Base-by-base conservation (phyloP, 148 eudicot genomes). In the Camellia japonica region DNA sequence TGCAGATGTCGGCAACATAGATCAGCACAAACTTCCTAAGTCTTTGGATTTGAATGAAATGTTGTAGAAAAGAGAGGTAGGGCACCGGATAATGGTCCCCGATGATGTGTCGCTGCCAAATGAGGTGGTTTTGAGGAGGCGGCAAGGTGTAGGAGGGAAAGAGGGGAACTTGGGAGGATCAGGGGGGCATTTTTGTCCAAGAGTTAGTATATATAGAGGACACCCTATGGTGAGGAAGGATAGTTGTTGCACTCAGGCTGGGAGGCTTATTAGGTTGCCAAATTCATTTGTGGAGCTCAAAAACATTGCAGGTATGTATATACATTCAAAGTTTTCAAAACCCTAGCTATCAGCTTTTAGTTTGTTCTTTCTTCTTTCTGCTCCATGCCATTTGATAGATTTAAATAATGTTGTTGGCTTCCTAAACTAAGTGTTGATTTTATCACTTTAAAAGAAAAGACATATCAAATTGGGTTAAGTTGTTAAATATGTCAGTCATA, bases 131-230 rank as follows among this genome's bases (percentile, higher is more conserved):
- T 18, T 10, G 23, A 72, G 51, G 51, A 65, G 61, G 55, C 15
- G 68, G 23, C 23, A 23, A 23, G 23, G 23, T 14, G 82, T 61
- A 64, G 71, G 74, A 59, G 73, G 80, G 47, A 18, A 80, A 64
- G 81, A 77, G 42, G 46, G 41, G 60, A 73, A 49, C 10, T 7
- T 52, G 65, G 78, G 81, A 77, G 82, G 76, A 30, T 60, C 71
- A 46, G 68, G 5, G 70, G 80, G 82, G 15, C 6, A 7, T 41
- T 80, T 44, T 83, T 72, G 44, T 76, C 58, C 78, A 46, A 87
- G 95, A 78, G 89, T 93, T 44, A 91, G 88, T 62, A 75, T 93
- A 42, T 91, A 85, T 75, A 87, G 80, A 79, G 95, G 97, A 69
- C 93, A 79, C 51, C 84, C 92, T 60, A 19, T 68, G 79, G n/a